Percentiles rank a stretch among this genome's conserved stretches.
These are phyloP conservation scores for Echria macrotheca DNA, from an alignment of 495 filamentous ascomycete genomes.

Conservation along the genomic window DNA sequence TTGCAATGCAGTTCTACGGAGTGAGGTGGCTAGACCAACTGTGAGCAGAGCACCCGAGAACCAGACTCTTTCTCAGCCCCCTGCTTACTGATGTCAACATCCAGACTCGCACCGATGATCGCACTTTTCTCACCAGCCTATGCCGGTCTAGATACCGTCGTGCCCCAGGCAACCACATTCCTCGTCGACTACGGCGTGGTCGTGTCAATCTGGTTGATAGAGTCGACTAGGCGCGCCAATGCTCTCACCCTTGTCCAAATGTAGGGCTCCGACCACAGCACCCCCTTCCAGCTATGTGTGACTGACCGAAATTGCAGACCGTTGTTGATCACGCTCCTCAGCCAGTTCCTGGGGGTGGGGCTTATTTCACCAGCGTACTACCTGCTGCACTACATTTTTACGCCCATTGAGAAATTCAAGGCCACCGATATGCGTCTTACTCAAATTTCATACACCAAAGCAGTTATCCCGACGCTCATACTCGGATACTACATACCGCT, in stretches of 20 bases:
- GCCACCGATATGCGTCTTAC: slow-evolving; percentile 7
- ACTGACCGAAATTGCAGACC: too few relatives aligned
- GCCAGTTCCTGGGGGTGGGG: slow-evolving; percentile 4
- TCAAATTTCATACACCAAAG: not conserved
- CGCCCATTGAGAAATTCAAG: slow-evolving; percentile 5
- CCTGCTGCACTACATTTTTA: slow-evolving; percentile 1
- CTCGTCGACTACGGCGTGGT: slow-evolving; percentile 1
- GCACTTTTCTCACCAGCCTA: not conserved
- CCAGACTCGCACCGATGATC: not conserved
- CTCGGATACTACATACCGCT: not conserved
- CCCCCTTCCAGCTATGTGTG: too few relatives aligned
- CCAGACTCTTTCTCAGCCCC: too few relatives aligned
- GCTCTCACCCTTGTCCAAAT: not conserved
- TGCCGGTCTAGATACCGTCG: not conserved
- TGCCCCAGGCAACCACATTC: not conserved
- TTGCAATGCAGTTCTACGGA: not conserved
- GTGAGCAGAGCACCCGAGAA: too few relatives aligned
- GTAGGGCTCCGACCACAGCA: too few relatives aligned
- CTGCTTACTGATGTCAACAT: too few relatives aligned
- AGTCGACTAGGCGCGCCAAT: not conserved
- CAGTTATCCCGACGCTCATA: not conserved
- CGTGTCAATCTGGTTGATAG: slow-evolving; percentile 4
- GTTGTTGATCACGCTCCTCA: not conserved
- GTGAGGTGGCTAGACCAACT: not conserved
- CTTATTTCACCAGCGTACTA: slow-evolving; percentile 2